Evolutionary conservation across 2,329 filamentous ascomycete species (phyloP), one percentile per base, ranked within the genome.

Genomic region (Colletotrichum destructivum): DNA sequence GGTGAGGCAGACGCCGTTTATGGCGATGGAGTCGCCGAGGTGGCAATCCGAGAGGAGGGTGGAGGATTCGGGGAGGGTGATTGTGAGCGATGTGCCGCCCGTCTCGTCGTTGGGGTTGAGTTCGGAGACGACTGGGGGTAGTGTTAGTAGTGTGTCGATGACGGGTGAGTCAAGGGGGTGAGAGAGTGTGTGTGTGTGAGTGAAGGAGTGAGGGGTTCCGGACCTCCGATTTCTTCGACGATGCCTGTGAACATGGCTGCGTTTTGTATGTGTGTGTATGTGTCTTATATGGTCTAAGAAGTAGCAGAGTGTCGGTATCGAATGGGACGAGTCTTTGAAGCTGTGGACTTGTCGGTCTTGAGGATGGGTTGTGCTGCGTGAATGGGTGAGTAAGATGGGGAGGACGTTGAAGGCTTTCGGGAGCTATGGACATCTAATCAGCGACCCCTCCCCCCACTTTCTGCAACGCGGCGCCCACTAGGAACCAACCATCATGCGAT

Each of bases 1-100:
- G 15, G 96, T 99, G 63, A 99, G 90, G 82, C 96, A 99, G 78
- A 95, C 95, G 79, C 96, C 96, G 84, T 99, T 99, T 81, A 99
- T 89, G 80, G 92, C 90, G 81, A 99, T 98, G 80, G 94, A 97
- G 87, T 99, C 96, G 75, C 96, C 96, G 31, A 97, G 87, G 76
- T 95, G 91, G 75, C 90, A 93, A 82, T 98, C 96, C 46, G 86
- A 87, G 75, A 99, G 92, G 71, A 99, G 93, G n/a, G 87, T 85
- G 71, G 92, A 92, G 75, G 85, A 85, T 11, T 88, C 84, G 15
- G 87, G 85, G 75, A 95, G 88, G 75, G 90, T 88, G 82, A 99
- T 96, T 75, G 94, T 98, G 78, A 98, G 88, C 54, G 94, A 96
- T 62, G 95, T 98, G 78, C 96, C 96, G 80, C 94, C 93, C 71